Evolutionary conservation across 2,329 filamentous ascomycete genomes (phyloP).

Genomic region (Trichoderma atroviride): DNA sequence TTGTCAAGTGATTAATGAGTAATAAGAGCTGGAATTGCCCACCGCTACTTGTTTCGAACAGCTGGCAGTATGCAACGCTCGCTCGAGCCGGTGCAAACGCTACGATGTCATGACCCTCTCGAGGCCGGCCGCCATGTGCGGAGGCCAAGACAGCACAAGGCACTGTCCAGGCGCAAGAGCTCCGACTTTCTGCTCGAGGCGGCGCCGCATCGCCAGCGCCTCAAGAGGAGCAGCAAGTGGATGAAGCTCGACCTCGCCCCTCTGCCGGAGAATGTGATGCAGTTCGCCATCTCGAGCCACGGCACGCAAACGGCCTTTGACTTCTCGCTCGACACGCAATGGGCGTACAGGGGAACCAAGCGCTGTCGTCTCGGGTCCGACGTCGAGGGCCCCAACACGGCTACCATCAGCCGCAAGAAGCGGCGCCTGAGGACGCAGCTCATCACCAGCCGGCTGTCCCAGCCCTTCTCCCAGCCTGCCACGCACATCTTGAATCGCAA

Average conservation of each 20-base stretch:
- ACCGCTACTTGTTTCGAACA: neutral
- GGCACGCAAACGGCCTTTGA: conserved; percentile 4
- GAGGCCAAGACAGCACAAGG: conserved; percentile 1
- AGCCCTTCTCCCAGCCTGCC: conserved; percentile 68
- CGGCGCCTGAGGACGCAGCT: conserved; percentile 64
- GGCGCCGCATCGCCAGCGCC: conserved; percentile 9
- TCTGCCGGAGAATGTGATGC: neutral
- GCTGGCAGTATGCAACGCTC: conserved; percentile 15
- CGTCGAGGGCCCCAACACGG: conserved; percentile 60
- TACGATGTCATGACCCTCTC: conserved; percentile 22
- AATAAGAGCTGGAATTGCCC: neutral
- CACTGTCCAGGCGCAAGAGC: conserved; percentile 23
- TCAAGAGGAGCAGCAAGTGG: neutral
- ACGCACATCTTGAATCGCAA: conserved; percentile 70
- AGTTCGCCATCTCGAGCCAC: conserved; percentile 8
- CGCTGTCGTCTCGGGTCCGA: conserved; percentile 57
- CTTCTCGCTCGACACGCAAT: conserved; percentile 1
- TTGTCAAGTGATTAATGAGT: neutral
- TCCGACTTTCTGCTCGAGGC: conserved; percentile 25
- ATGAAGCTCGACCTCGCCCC: neutral
- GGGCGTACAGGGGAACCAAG: conserved; percentile 43
- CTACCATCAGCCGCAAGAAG: conserved; percentile 63
- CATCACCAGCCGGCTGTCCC: conserved; percentile 70
- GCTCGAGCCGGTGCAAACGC: conserved; percentile 25
- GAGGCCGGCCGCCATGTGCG: conserved; percentile 1